A percentile compares a stretch with the other conserved stretches of the same genome.
phyloP scores from a whole-genome alignment of 108 stramenopile genomes.

The Discostella pseudostelligera region DNA sequence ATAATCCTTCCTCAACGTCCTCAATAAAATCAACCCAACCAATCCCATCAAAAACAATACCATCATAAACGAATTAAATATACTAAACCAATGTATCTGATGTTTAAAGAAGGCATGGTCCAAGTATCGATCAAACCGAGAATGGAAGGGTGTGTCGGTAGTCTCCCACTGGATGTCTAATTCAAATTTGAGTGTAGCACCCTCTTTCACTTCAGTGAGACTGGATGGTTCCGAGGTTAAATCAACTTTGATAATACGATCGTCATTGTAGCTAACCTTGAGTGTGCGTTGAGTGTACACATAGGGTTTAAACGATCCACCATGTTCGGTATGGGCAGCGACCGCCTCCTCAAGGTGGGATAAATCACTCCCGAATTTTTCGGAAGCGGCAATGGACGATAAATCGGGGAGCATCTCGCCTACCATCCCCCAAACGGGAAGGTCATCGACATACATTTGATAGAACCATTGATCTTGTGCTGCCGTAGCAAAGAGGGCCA shows the following conservation, averaged over 20 bases:
- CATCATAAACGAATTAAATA: slow-evolving; percentile 98
- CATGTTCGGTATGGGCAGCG: slow-evolving; percentile 49
- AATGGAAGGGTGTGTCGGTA: slow-evolving; percentile 79
- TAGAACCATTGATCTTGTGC: slow-evolving; percentile 93
- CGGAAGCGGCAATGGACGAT: slow-evolving; percentile 34
- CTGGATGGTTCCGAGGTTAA: slow-evolving; percentile 82
- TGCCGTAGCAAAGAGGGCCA: slow-evolving; percentile 64
- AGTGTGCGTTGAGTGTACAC: slow-evolving; percentile 91
- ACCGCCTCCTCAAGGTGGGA: slow-evolving; percentile 67
- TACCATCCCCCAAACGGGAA: slow-evolving; percentile 98
- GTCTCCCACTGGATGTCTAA: slow-evolving; percentile 76
- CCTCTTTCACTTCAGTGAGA: slow-evolving; percentile 69
- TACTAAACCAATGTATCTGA: slow-evolving; percentile 99
- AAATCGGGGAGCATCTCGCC: slow-evolving; percentile 82
- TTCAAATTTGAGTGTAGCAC: slow-evolving; percentile 67
- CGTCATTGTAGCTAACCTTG: slow-evolving; percentile 87
- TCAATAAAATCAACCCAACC: slow-evolving; percentile 92
- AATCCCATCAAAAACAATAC: slow-evolving; percentile 96
- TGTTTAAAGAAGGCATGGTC: slow-evolving; percentile 98
- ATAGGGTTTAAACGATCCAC: slow-evolving; percentile 55
- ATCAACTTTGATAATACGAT: slow-evolving; percentile 94
- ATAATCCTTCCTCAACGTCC: slow-evolving; percentile 94
- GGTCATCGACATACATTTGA: slow-evolving; percentile 96
- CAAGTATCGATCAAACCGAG: slow-evolving; percentile 92
- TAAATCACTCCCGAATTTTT: slow-evolving; percentile 55